A percentile compares a stretch with the other conserved stretches of the same genome.
Evolutionary conservation across 2,329 filamentous ascomycete genomes (phyloP).

Genomic region (Fusarium albidum): DNA sequence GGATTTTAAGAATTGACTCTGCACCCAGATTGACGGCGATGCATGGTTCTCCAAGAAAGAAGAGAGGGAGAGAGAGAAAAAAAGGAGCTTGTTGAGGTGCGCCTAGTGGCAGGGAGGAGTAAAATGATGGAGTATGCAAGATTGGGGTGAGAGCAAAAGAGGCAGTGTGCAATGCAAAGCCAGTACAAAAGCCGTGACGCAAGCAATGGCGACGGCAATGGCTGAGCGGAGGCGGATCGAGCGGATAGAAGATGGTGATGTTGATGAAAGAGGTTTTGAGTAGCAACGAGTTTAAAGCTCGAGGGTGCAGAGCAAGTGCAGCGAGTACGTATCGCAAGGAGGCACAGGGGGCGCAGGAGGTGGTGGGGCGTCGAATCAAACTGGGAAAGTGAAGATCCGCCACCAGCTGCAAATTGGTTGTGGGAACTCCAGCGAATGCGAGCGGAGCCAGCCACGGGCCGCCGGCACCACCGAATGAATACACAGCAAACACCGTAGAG

Average conservation of each 20-base stretch:
- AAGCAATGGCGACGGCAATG: conserved; percentile 21
- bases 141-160: conserved; percentile 2
- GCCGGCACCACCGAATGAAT: conserved; percentile 24
- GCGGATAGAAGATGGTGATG: conserved; percentile 26
- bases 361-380: conserved; percentile 41
- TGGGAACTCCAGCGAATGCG: conserved; percentile 28
- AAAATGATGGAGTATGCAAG: neutral
- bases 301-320: conserved; percentile 17
- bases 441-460: conserved; percentile 28
- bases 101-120: conserved; percentile 6
- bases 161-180: conserved; percentile 15
- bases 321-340: conserved; percentile 33
- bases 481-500: conserved; percentile 1
- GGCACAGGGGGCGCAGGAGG: conserved; percentile 40
- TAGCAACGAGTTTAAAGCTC: conserved; percentile 32
- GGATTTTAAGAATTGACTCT: conserved; percentile 17
- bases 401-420: conserved; percentile 39
- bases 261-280: conserved; percentile 24
- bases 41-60: conserved; percentile 23
- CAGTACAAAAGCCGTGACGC: conserved; percentile 17
- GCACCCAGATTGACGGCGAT: conserved; percentile 16
- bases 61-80: neutral
- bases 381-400: conserved; percentile 40
- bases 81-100: conserved; percentile 17
- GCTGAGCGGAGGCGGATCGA: conserved; percentile 17